These are phyloP conservation scores for Neofusicoccum ribis DNA, from an alignment of 2,329 filamentous ascomycete species.

Conservation along the genomic window DNA sequence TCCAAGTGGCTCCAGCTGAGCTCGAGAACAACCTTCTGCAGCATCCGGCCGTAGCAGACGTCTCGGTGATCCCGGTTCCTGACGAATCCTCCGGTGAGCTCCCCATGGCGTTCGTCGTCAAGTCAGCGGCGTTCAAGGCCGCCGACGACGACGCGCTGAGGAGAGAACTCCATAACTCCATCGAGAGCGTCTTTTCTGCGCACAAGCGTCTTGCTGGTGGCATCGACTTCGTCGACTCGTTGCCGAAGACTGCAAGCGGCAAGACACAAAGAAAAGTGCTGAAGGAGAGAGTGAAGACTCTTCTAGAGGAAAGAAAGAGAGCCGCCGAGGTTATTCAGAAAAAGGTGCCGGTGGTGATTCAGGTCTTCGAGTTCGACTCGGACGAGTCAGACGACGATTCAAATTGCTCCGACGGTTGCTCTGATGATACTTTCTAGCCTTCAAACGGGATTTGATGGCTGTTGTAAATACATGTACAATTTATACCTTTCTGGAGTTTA, in stretches of 20 bases:
- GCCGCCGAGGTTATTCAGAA: background rate
- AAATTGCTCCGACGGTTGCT: background rate
- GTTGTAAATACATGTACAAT: background rate
- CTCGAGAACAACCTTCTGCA: slow-evolving; percentile 59
- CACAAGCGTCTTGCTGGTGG: slow-evolving; percentile 12
- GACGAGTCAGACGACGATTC: background rate
- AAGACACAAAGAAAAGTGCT: background rate
- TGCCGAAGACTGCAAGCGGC: background rate
- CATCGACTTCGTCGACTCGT: background rate
- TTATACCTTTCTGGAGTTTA: no score
- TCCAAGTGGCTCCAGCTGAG: slow-evolving; percentile 62
- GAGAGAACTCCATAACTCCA: background rate
- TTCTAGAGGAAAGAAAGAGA: background rate
- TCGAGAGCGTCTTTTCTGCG: background rate
- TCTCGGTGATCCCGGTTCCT: slow-evolving; percentile 65
- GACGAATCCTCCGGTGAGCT: slow-evolving; percentile 42
- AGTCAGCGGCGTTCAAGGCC: slow-evolving; percentile 44
- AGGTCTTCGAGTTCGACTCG: background rate
- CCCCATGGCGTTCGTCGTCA: slow-evolving; percentile 69
- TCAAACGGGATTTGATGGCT: background rate
- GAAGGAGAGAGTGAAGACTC: background rate
- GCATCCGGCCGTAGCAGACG: slow-evolving; percentile 61
- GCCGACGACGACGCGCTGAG: slow-evolving; percentile 54
- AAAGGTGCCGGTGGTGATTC: background rate
- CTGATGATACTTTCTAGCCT: background rate